Evolutionary conservation across 331 rosid species (phyloP), one percentile per base, ranked within the genome.

Genomic region (Spiraea crenata): DNA sequence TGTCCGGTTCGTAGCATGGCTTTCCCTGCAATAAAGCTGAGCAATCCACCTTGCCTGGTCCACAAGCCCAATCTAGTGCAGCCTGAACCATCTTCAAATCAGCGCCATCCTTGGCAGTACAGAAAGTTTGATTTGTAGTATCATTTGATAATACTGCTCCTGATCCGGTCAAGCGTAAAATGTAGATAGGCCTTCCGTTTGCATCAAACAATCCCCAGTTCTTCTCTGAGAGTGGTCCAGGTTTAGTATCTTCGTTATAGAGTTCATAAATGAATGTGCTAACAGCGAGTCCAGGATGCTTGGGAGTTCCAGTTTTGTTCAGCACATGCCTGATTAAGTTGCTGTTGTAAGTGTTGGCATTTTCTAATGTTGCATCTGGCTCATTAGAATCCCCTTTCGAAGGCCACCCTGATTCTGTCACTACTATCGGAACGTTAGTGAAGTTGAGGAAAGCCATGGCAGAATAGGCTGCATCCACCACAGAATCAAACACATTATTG

Each of bases 31-130:
- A 75, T 81, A 95, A 67, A 8, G 77, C 63, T 64, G 95, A 80
- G 73, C 99, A 95, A 65, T 91, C 95, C 63, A 95, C 99, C 75
- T 86, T 89, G 60, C 96, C 99, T 8, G 97, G 90, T 64, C 99
- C 99, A 76, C 99, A 91, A 20, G 99, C 99, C 97, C 97, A 93
- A 80, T 93, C 99, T 4, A 93, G 73, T 14, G 96, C 99, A 75
- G 99, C 99, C 82, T 93, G 99, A 74, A 93, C 80, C 97, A 93
- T 89, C 85, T 85, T 89, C 1, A 74, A 50, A 67, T 91, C 97
- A 3, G 96, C 87, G 3, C 92, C 92, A 6, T 87, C 87, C 81
- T 85, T 93, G 4, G 85, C 91, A 10, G 88, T 50, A 48, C 99
- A 93, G 71, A 71, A 91, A 44, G 98, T 93, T 64, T 80, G 82